Base-by-base conservation (phyloP, 768 basidiomycete species). In the Boletus sensibilis region DNA sequence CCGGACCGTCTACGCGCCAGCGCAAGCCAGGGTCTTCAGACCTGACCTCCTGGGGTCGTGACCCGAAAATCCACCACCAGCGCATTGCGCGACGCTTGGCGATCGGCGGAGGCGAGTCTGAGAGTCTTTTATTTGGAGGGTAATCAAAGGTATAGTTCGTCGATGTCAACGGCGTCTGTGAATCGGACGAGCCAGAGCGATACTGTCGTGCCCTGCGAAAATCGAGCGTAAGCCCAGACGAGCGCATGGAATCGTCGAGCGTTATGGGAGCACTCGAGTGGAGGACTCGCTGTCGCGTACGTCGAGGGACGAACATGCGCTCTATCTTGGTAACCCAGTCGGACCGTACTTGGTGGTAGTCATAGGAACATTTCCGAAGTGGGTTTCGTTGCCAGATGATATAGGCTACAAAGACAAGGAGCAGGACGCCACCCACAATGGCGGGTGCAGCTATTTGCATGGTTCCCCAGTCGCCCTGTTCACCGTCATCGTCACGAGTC, bases 391-490 rank as follows among this genome's bases (percentile, higher is more conserved):
- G 49, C 64, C 66, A 72, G 34, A 69, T 41, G 55, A 74, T 39
- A 34, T 62, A 64, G 34, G 25, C 54, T 18, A 35, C 50, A 34
- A 71, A 65, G 31, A 66, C 7, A 1, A 67, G 43, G 25, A 72
- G 43, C 16, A 76, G 65, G 38, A 33, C 63, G 5, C 65, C 62
- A 29, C 72, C 76, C 11, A 74, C 70, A 40, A 75, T 65, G 51
- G 67, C 63, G 8, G 76, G 76, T 0, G 65, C 41, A 11, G 66
- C 69, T 45, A 76, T 74, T 48, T 77, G 75, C 9, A 70, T 35
- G 14, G 71, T 7, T 14, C 48, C 48, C 72, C 72, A 74, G 18
- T 34, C 20, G 16, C 27, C 37, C 2, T 29, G 11, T 34, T 12
- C 35, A 23, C n/a, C 3, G 14, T 18, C 46, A 13, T 53, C 58